Evolutionary conservation across 768 basidiomycete genomes (phyloP).

Genomic region (Pisolithus albus): DNA sequence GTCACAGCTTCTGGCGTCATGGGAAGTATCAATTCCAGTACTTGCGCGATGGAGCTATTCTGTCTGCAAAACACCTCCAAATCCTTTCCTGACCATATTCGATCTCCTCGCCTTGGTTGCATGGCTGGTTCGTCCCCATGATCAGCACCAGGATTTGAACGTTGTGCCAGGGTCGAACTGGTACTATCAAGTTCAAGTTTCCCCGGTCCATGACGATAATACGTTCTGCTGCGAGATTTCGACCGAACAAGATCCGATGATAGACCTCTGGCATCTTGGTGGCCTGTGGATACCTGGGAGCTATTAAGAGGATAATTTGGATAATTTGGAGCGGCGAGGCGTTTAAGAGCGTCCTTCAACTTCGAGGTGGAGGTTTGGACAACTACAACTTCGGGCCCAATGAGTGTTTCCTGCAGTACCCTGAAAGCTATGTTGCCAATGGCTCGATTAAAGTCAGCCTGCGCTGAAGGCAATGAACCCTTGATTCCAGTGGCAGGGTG

Average conservation of each 20-base stretch:
- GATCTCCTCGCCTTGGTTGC: slow-evolving; percentile 37
- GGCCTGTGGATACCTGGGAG: slow-evolving; percentile 21
- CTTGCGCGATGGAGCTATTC: slow-evolving; percentile 77
- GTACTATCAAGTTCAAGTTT: slow-evolving; percentile 53
- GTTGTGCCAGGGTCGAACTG: slow-evolving; percentile 16
- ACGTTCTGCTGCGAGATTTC: slow-evolving; percentile 65
- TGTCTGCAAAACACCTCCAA: slow-evolving; percentile 80
- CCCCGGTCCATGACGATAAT: slow-evolving; percentile 57
- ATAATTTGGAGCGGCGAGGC: slow-evolving; percentile 15
- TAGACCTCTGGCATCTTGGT: slow-evolving; percentile 17
- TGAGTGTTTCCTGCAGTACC: slow-evolving; percentile 79
- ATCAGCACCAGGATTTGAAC: slow-evolving; percentile 25
- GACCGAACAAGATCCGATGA: slow-evolving; percentile 47
- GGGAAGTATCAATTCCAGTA: slow-evolving; percentile 60
- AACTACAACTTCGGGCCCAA: slow-evolving; percentile 33
- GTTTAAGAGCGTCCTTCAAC: slow-evolving; percentile 30
- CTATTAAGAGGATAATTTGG: slow-evolving; percentile 11
- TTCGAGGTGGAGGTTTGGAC: slow-evolving; percentile 20
- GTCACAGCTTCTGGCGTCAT: slow-evolving; percentile 36
- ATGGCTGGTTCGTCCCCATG: slow-evolving; percentile 26
- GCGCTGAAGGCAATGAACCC: slow-evolving; percentile 31
- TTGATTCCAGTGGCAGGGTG: slow-evolving; percentile 22
- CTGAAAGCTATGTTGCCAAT: slow-evolving; percentile 72
- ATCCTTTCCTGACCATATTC: slow-evolving; percentile 75
- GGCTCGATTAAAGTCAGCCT: slow-evolving; percentile 51